These are phyloP conservation scores for Colletotrichum lupini DNA, from an alignment of 2,329 filamentous ascomycete genomes.

Conservation along the genomic window DNA sequence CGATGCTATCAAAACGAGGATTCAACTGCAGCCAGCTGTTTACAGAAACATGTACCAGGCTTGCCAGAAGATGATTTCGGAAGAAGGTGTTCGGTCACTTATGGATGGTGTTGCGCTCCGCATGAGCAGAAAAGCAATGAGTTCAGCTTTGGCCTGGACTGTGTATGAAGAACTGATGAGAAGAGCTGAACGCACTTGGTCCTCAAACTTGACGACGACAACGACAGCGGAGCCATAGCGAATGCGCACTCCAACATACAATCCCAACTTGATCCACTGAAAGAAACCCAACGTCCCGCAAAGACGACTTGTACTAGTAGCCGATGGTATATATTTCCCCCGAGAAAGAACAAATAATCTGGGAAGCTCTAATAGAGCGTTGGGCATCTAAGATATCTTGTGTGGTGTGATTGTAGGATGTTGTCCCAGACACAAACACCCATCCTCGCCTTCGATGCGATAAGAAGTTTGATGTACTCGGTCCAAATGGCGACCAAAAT, in stretches of 20 bases:
- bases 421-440: background rate
- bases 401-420: background rate
- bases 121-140: constrained; percentile 91
- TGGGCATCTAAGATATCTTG: background rate
- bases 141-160: constrained; percentile 96
- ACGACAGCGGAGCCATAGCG: constrained; percentile 20
- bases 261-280: constrained; percentile 6
- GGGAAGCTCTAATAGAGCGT: background rate
- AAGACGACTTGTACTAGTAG: background rate
- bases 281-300: background rate
- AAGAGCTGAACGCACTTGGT: constrained; percentile 61
- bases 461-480: background rate
- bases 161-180: constrained; percentile 94
- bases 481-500: background rate
- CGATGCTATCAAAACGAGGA: constrained; percentile 93
- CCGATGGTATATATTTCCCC: background rate
- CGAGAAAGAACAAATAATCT: background rate
- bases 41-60: constrained; percentile 89
- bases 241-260: background rate
- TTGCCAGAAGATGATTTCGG: constrained; percentile 78
- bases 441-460: background rate
- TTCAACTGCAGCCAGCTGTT: constrained; percentile 86
- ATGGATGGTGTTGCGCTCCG: constrained; percentile 88
- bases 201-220: constrained; percentile 12
- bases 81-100: constrained; percentile 83